Evolutionary conservation across 2,329 filamentous ascomycete genomes (phyloP), one percentile per base, ranked within the genome.

Genomic region (Ilyonectria sp.): DNA sequence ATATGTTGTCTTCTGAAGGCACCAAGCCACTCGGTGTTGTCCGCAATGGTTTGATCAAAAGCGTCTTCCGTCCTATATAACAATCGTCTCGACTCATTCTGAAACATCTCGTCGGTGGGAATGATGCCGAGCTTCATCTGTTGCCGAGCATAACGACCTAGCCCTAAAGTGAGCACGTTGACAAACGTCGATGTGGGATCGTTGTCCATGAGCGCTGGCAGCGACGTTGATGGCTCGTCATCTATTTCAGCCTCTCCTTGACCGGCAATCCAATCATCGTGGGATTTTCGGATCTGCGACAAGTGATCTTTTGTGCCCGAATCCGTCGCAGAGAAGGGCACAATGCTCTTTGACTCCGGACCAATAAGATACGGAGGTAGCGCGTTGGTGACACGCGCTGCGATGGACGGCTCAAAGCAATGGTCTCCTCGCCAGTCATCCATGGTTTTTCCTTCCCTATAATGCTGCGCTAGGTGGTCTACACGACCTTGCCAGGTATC

Each of bases 301-400:
- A 75, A 53, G 33, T 76, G 76, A 1, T 78, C 74, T 35, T 40
- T 63, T 0, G 74, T 71, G 1, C 55, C 65, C 0, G 70, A 64
- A 26, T 73, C 67, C 1, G 74, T 78, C 2, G 73, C 76, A 0
- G 77, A 78, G 31, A 79, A 79, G 0, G 78, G 78, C 0, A 78
- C 63, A 0, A 71, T 67, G 4, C 69, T 72, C 35, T 62, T 50
- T 0, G 71, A 69, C 43, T 79, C 78, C 10, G 23, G 23, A 2
- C 52, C 58, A 17, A 66, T 60, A n/a, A 66, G 26, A 26, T 66
- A 66, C 5, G 63, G 63, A 43, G 63, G 58, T 1, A 60, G 43
- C 21, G 63, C 58, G 17, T 66, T 66, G 2, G 46, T 44, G 19
- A 66, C 58, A 2, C 23, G 15, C 9, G 57, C 53, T 1, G 63